Percentiles rank a stretch among this genome's conserved stretches.
Evolutionary conservation across 2,329 filamentous ascomycete species (phyloP).

Genomic region (Ambrosiella xylebori): DNA sequence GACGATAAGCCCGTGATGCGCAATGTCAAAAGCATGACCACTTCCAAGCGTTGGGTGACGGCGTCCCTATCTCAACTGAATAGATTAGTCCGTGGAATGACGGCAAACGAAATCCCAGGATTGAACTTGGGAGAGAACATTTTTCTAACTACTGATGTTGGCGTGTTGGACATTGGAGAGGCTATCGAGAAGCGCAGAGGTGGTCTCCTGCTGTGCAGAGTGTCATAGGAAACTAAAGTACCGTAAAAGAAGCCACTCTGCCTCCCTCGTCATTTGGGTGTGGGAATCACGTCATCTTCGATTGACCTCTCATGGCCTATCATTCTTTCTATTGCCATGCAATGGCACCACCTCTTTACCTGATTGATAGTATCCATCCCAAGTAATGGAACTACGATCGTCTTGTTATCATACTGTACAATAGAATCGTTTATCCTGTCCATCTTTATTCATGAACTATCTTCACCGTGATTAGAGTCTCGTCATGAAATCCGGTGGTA

Average conservation of each 20-base stretch:
- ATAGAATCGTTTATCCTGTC: slow-evolving; percentile 5
- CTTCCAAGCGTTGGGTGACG: slow-evolving; percentile 55
- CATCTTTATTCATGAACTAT: too few relatives aligned
- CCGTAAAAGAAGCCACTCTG: neutral
- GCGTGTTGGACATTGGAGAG: slow-evolving; percentile 67
- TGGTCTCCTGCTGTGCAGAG: slow-evolving; percentile 62
- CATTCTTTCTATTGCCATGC: neutral
- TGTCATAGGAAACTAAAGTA: slow-evolving; percentile 24
- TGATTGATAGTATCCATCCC: too few relatives aligned
- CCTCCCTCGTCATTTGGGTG: neutral
- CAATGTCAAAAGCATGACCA: slow-evolving; percentile 49
- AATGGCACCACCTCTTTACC: too few relatives aligned
- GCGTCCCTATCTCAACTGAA: slow-evolving; percentile 45
- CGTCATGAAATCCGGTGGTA: too few relatives aligned
- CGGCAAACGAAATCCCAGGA: slow-evolving; percentile 48
- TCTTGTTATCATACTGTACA: slow-evolving; percentile 12
- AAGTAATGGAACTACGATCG: neutral
- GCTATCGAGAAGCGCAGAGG: slow-evolving; percentile 65
- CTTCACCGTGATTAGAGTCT: too few relatives aligned
- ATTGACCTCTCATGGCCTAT: neutral
- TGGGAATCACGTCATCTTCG: neutral
- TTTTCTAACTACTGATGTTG: slow-evolving; percentile 60
- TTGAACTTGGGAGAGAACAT: slow-evolving; percentile 67
- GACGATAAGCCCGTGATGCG: slow-evolving; percentile 63
- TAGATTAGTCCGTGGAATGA: slow-evolving; percentile 50